These are phyloP conservation scores for Podospora pseudopauciseta DNA, from an alignment of 495 filamentous ascomycete genomes.

Conservation along the genomic window DNA sequence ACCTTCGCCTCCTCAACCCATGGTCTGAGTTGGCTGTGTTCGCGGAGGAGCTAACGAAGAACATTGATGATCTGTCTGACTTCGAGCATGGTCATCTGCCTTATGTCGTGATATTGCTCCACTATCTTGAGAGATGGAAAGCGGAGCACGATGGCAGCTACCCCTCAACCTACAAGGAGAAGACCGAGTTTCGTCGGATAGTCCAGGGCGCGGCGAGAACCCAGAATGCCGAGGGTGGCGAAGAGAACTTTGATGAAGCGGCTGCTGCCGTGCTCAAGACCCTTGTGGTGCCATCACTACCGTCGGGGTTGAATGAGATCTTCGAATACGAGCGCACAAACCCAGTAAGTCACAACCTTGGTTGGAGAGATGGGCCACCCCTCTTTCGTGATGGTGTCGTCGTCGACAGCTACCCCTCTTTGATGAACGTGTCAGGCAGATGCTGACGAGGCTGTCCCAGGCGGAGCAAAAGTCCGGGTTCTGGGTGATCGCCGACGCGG, in stretches of 20 bases:
- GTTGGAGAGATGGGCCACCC: background rate
- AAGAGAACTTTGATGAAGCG: conserved; percentile 97
- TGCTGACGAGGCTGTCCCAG: conserved; percentile 28
- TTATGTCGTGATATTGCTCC: conserved; percentile 76
- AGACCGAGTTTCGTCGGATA: conserved; percentile 71
- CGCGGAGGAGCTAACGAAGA: conserved; percentile 56
- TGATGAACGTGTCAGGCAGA: conserved; percentile 9
- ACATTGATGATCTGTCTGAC: conserved; percentile 66
- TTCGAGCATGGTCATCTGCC: conserved; percentile 92
- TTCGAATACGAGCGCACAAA: conserved; percentile 59
- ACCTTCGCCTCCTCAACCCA: conserved; percentile 79
- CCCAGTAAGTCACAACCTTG: conserved; percentile 34
- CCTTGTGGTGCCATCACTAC: conserved; percentile 57
- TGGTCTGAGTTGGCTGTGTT: conserved; percentile 79
- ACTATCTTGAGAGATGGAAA: conserved; percentile 86
- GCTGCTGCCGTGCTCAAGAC: conserved; percentile 81
- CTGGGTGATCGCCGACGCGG: conserved; percentile 85
- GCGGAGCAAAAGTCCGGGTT: conserved; percentile 55
- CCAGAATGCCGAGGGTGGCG: conserved; percentile 77
- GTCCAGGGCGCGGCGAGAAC: conserved; percentile 64
- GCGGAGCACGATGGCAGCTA: conserved; percentile 60
- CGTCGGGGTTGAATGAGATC: conserved; percentile 68
- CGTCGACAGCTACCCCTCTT: background rate
- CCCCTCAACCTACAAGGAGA: conserved; percentile 79
- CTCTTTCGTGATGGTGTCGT: background rate